Conservation (phyloP, 805 yeast species). For the Candida endomychidarum region DNA sequence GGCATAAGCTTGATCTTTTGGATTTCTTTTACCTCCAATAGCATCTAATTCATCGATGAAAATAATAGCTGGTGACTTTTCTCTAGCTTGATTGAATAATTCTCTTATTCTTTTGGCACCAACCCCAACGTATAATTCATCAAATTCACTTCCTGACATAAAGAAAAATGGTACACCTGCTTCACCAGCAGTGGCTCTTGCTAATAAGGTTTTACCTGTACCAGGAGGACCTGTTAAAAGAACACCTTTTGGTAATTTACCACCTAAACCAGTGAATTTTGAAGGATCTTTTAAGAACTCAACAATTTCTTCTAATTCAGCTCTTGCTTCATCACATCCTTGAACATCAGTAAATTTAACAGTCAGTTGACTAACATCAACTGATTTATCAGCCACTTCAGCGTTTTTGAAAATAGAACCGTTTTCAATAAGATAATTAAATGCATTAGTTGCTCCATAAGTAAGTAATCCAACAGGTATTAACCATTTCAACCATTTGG, state of each 20-base stretch:
- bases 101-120: constrained; percentile 98
- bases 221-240: constrained; percentile 98
- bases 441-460: constrained; percentile 77
- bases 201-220: constrained; percentile 95
- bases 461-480: constrained; percentile 77
- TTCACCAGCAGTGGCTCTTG: constrained; percentile 98
- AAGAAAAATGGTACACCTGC: constrained; percentile 98
- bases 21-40: constrained; percentile 96
- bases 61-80: constrained; percentile 93
- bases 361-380: constrained; percentile 80
- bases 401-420: constrained; percentile 76
- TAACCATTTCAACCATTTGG: constrained; percentile 88
- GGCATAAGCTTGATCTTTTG: constrained; percentile 97
- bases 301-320: constrained; percentile 97
- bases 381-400: constrained; percentile 72
- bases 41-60: constrained; percentile 98
- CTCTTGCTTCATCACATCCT: constrained; percentile 98
- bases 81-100: constrained; percentile 87
- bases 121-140: constrained; percentile 97
- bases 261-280: constrained; percentile 94
- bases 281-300: constrained; percentile 96
- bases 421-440: constrained; percentile 77
- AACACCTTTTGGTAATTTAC: constrained; percentile 96
- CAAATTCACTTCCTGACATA: constrained; percentile 98
- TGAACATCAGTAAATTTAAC: constrained; percentile 91